These are phyloP conservation scores for Sarocladium brachiariae DNA, from an alignment of 2,329 filamentous ascomycete genomes.

Conservation along the genomic window DNA sequence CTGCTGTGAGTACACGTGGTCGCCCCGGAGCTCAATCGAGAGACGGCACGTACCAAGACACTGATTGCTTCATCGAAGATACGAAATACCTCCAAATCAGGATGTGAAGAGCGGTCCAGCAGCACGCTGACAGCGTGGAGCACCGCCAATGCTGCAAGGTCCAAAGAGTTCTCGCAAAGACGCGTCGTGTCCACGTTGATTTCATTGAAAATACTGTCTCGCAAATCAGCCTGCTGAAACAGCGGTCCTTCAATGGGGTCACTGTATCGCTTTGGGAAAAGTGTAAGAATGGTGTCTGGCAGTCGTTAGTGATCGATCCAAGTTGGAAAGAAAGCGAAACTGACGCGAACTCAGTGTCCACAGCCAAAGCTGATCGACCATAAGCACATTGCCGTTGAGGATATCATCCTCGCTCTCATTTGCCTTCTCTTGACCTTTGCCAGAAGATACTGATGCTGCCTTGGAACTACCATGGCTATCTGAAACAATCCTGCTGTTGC, in stretches of 20 bases:
- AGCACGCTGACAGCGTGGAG: constrained; percentile 57
- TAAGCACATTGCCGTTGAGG: constrained; percentile 51
- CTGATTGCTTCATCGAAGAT: constrained; percentile 62
- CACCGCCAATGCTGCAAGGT: constrained; percentile 55
- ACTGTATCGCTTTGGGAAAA: constrained; percentile 49
- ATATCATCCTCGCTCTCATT: constrained; percentile 29
- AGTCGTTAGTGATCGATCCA: neutral
- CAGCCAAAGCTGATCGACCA: constrained; percentile 62
- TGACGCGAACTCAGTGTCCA: constrained; percentile 49
- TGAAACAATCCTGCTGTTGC: constrained; percentile 18
- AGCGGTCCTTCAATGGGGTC: constrained; percentile 47
- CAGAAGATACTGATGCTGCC: neutral
- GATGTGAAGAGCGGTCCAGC: constrained; percentile 51
- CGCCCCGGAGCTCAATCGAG: neutral
- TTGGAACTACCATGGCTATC: constrained; percentile 16
- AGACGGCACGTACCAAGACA: constrained; percentile 40
- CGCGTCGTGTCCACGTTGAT: constrained; percentile 58
- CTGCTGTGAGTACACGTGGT: neutral
- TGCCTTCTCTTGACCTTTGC: constrained; percentile 23
- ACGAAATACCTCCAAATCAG: constrained; percentile 55
- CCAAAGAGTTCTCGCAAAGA: constrained; percentile 53
- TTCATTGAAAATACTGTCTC: constrained; percentile 59
- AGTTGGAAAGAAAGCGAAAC: too few relatives aligned
- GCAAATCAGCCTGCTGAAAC: constrained; percentile 54
- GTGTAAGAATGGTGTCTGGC: constrained; percentile 44